These are phyloP conservation scores for Penicillium malachiteum DNA, from an alignment of 495 filamentous ascomycete genomes.

Conservation along the genomic window DNA sequence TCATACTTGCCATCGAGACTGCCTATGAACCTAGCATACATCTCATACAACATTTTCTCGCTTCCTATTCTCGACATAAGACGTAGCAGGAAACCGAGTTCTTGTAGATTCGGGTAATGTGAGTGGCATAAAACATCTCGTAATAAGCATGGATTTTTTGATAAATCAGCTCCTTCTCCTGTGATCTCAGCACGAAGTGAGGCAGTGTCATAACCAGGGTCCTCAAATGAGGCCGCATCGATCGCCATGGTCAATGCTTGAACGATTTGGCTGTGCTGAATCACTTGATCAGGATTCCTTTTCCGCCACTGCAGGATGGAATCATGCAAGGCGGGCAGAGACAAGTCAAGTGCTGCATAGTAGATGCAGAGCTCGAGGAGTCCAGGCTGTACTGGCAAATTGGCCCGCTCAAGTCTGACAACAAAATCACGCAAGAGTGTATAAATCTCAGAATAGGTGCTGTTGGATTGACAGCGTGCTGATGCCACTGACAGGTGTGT, in stretches of 20 bases:
- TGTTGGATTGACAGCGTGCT: not conserved
- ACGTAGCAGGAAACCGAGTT: constrained; percentile 13
- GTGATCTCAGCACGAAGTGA: constrained; percentile 27
- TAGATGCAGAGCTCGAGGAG: constrained; percentile 24
- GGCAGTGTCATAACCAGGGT: constrained; percentile 20
- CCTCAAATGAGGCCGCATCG: constrained; percentile 21
- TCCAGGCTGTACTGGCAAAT: not conserved
- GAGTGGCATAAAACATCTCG: constrained; percentile 8
- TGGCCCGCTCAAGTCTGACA: constrained; percentile 22
- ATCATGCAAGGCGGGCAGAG: constrained; percentile 22
- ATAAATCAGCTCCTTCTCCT: constrained; percentile 17
- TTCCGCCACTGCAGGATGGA: constrained; percentile 18
- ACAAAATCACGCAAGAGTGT: constrained; percentile 20
- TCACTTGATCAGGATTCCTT: not conserved
- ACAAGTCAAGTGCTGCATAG: constrained; percentile 33
- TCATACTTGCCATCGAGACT: not conserved
- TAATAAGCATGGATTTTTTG: constrained; percentile 18
- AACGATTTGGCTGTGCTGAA: constrained; percentile 18
- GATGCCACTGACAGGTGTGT: not conserved
- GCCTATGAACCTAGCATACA: constrained; percentile 25
- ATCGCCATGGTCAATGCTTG: constrained; percentile 19
- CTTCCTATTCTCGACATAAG: constrained; percentile 25
- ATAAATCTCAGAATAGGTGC: constrained; percentile 1
- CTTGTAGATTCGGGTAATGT: not conserved
- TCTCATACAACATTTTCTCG: constrained; percentile 5